Conservation (phyloP, 2,329 filamentous ascomycete genomes). For the Pezicula neosporulosa region DNA sequence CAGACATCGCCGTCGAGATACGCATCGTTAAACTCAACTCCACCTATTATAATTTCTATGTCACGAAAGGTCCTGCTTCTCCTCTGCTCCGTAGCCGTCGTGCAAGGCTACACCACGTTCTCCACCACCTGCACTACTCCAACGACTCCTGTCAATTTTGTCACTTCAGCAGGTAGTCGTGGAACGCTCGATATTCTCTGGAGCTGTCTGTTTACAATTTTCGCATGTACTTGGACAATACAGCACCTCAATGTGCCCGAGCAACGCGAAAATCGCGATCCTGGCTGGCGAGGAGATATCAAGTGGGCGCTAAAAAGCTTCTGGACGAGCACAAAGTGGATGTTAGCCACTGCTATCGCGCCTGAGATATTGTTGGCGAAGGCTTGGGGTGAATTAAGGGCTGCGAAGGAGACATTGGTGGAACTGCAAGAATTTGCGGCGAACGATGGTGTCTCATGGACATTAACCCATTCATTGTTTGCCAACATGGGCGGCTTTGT, state of each 20-base stretch:
- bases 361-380: conserved; percentile 6
- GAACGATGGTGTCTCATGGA: conserved; percentile 9
- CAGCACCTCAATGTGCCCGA: conserved; percentile 19
- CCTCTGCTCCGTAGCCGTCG: too few relatives aligned
- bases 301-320: conserved; percentile 1
- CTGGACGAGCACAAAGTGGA: conserved; percentile 4
- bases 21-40: too few relatives aligned
- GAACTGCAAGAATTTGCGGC: conserved; percentile 2
- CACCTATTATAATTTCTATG: too few relatives aligned
- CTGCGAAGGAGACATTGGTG: neutral
- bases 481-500: conserved; percentile 17
- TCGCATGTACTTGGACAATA: conserved; percentile 21
- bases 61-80: too few relatives aligned
- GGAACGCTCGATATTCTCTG: conserved; percentile 22
- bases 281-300: neutral
- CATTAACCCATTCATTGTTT: conserved; percentile 11
- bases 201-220: conserved; percentile 16
- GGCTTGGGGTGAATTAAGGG: conserved; percentile 1
- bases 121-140: conserved; percentile 17
- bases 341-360: conserved; percentile 3
- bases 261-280: conserved; percentile 1
- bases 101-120: neutral
- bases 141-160: conserved; percentile 11
- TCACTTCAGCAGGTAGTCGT: conserved; percentile 10
- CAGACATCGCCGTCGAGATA: too few relatives aligned